A percentile compares a stretch with the other conserved stretches of the same genome.
phyloP scores from a whole-genome alignment of 2,329 filamentous ascomycete species.

The Cladosporium oxysporum region DNA sequence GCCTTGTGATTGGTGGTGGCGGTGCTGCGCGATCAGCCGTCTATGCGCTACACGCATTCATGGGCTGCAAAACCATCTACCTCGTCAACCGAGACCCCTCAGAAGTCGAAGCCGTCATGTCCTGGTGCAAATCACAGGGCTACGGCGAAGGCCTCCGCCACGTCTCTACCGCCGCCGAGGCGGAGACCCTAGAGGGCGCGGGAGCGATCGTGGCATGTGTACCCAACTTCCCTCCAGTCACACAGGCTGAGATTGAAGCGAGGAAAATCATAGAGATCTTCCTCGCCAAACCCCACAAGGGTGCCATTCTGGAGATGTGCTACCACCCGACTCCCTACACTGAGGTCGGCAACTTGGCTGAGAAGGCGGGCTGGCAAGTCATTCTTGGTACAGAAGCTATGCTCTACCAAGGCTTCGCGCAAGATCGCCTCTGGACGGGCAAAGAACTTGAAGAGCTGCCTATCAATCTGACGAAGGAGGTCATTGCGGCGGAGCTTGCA shows the following conservation, averaged over 20 bases:
- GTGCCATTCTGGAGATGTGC: slow-evolving; percentile 78
- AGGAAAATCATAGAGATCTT: slow-evolving; percentile 58
- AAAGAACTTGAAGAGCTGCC: slow-evolving; percentile 60
- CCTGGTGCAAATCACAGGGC: slow-evolving; percentile 61
- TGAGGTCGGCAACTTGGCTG: slow-evolving; percentile 62
- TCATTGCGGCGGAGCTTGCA: slow-evolving; percentile 43
- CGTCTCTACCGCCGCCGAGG: slow-evolving; percentile 63
- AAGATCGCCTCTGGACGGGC: slow-evolving; percentile 63
- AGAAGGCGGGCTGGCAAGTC: slow-evolving; percentile 67
- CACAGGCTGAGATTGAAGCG: slow-evolving; percentile 61
- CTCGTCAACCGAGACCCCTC: slow-evolving; percentile 71
- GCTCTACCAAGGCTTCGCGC: slow-evolving; percentile 60
- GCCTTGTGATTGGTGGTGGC: slow-evolving; percentile 74
- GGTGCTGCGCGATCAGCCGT: slow-evolving; percentile 77
- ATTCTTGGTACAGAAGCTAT: slow-evolving; percentile 75
- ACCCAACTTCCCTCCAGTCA: slow-evolving; percentile 72
- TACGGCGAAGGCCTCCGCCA: slow-evolving; percentile 63
- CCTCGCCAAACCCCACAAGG: slow-evolving; percentile 56
- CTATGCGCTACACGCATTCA: slow-evolving; percentile 71
- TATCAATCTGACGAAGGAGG: slow-evolving; percentile 59
- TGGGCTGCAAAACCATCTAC: slow-evolving; percentile 69
- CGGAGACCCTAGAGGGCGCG: slow-evolving; percentile 57
- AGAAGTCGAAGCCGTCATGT: slow-evolving; percentile 68
- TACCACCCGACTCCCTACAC: slow-evolving; percentile 75
- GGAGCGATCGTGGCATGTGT: slow-evolving; percentile 73